Evolutionary conservation across 2,329 filamentous ascomycete genomes (phyloP).

Genomic region (Pseudogymnoascus sp.): DNA sequence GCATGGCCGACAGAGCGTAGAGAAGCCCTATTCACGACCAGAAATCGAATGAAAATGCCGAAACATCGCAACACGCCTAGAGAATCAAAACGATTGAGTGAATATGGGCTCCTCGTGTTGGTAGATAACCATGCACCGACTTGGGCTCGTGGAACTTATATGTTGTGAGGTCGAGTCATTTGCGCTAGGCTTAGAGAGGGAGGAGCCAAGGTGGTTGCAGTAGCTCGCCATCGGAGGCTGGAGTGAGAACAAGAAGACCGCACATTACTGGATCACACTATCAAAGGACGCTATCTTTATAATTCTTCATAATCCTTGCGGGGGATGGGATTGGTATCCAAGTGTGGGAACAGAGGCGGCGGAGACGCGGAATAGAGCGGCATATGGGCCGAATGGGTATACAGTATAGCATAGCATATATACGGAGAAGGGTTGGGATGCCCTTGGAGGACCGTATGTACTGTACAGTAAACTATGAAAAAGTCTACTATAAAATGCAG

Average conservation of each 20-base stretch:
- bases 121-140: not conserved
- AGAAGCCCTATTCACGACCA: not conserved
- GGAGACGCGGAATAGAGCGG: not conserved
- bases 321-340: not conserved
- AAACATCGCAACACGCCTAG: not conserved
- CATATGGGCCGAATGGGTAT: not conserved
- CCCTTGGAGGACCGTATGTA: too few relatives aligned
- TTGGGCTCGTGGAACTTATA: not conserved
- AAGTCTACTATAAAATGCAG: not conserved
- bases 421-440: too few relatives aligned
- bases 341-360: not conserved
- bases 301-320: not conserved
- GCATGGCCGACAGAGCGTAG: not conserved
- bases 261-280: not conserved
- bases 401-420: too few relatives aligned
- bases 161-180: not conserved
- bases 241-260: not conserved
- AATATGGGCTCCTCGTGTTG: not conserved
- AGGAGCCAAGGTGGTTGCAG: not conserved
- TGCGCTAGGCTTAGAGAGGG: conserved; percentile 2
- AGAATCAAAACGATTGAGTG: not conserved
- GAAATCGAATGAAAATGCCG: not conserved
- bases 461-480: too few relatives aligned
- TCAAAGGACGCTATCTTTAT: not conserved
- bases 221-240: conserved; percentile 1